Base-by-base conservation (phyloP, 192 early-diverging fungal genomes). In the Pilobolus umbonatus region DNA sequence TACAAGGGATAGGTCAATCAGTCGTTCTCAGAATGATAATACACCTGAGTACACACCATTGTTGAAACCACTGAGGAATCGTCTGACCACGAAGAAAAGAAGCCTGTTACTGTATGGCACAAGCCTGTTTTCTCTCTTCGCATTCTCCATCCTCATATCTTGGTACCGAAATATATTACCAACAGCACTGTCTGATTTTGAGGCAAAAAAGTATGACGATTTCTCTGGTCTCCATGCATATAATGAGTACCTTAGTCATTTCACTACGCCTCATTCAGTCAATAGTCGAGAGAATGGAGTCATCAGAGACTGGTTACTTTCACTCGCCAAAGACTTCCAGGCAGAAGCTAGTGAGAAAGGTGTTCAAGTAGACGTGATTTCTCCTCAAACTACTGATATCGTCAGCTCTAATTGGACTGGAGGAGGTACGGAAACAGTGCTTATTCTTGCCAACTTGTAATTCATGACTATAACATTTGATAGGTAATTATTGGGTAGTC, bases 211-310 rank as follows among this genome's bases (percentile, higher is more conserved):
- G 22, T 28, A 19, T 32, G 52, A 56, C 21, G 61, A 52, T 14
- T 73, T 73, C 25, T 25, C 71, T 11, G 71, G 71, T n/a, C 49
- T 63, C 6, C 71, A 73, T 32, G 48, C 50, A n/a, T 73, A 55
- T 22, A 55, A 73, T 22, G 65, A 54, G 19, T 73, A 73, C 39
- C 45, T 73, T 2, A 55, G 30, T 31, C 30, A 40, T 2, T 67
- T 64, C 22, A 61, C 29, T n/a, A 50, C 36, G 28, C 71, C 71
- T 22, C 65, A 67, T 32, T 48, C 71, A 0, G 65, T 55, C 46
- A 71, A 71, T 30, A 42, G 60, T 21, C 30, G 44, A 24, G 63
- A 40, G 12, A 71, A 60, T 36, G 57, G 39, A 5, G 48, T 60
- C 19, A 65, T 71, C 22, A 40, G 54, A 17, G 58, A 64, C 4